A percentile compares a stretch with the other conserved stretches of the same genome.
phyloP scores from a whole-genome alignment of 176 grass and related monocot species.

The Oryza australiensis region DNA sequence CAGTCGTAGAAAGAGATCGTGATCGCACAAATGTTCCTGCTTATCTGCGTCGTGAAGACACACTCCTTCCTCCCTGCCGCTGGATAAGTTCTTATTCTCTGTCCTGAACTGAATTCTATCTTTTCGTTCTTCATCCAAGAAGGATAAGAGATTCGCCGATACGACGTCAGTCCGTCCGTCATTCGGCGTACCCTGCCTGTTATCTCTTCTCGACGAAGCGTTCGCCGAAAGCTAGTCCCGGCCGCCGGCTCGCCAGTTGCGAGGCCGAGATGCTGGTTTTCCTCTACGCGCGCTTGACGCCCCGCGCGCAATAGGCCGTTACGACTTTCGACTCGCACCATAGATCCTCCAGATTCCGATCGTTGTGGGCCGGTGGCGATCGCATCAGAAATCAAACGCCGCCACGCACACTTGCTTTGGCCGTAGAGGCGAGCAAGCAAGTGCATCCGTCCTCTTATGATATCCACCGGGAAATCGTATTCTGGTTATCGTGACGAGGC shows the following conservation, averaged over 20 bases:
- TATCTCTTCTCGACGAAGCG: background rate
- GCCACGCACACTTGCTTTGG: background rate
- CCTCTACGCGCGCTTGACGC: background rate
- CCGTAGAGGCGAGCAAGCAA: background rate
- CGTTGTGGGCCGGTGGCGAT: background rate
- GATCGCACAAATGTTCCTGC: conserved; percentile 28
- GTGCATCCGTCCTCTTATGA: background rate
- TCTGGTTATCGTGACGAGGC: background rate
- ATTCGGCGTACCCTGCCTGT: background rate
- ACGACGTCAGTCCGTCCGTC: background rate
- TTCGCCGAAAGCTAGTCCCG: background rate
- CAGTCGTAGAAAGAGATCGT: background rate
- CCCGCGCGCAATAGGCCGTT: background rate
- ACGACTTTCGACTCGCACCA: background rate
- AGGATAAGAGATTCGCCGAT: background rate
- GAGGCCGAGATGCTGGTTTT: background rate
- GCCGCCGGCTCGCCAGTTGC: background rate
- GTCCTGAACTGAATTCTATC: background rate
- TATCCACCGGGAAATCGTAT: background rate
- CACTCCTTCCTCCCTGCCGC: background rate
- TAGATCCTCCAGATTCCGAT: background rate
- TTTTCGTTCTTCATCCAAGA: background rate
- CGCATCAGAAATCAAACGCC: background rate
- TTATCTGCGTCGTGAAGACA: background rate
- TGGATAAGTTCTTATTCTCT: conserved; percentile 12